Percentiles rank a stretch among this genome's conserved stretches.
Evolutionary conservation across 495 filamentous ascomycete genomes (phyloP).

Genomic region (Daldinia decipiens): DNA sequence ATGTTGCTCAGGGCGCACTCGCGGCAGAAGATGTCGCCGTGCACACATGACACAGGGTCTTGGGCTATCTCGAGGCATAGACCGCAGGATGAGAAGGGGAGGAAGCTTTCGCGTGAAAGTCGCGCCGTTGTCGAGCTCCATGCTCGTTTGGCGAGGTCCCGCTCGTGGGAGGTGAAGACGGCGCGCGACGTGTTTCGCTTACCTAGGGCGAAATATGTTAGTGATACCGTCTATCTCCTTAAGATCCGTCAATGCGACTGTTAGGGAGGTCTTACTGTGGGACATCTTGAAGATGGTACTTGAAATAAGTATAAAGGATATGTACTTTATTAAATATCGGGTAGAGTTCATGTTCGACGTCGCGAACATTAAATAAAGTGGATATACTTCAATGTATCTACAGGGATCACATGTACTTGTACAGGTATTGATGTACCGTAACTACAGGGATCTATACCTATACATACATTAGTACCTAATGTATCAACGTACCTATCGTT

Average conservation of each 20-base stretch:
- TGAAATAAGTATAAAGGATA: neutral
- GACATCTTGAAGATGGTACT: constrained; percentile 57
- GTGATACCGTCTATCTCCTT: neutral
- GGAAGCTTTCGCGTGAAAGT: constrained; percentile 90
- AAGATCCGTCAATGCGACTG: neutral
- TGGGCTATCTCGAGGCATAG: constrained; percentile 88
- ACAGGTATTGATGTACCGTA: neutral
- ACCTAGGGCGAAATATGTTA: constrained; percentile 55
- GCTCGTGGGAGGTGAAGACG: constrained; percentile 95
- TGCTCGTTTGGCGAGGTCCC: constrained; percentile 75
- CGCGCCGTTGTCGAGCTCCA: constrained; percentile 89
- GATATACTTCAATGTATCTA: neutral
- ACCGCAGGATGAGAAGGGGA: constrained; percentile 89
- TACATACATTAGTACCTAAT: no score
- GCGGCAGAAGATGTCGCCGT: constrained; percentile 95
- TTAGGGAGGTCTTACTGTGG: constrained; percentile 58
- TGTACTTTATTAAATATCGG: neutral
- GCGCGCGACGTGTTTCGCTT: constrained; percentile 97
- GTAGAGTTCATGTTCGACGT: neutral
- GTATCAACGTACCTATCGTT: constrained; percentile 10
- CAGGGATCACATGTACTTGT: neutral
- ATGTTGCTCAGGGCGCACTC: constrained; percentile 95
- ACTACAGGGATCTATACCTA: constrained; percentile 17
- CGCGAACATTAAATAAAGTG: constrained; percentile 3
- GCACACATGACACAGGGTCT: constrained; percentile 75